Percentiles rank a stretch among this genome's conserved stretches.
phyloP scores from a whole-genome alignment of 2,329 filamentous ascomycete species.

The Diaporthe amygdali region DNA sequence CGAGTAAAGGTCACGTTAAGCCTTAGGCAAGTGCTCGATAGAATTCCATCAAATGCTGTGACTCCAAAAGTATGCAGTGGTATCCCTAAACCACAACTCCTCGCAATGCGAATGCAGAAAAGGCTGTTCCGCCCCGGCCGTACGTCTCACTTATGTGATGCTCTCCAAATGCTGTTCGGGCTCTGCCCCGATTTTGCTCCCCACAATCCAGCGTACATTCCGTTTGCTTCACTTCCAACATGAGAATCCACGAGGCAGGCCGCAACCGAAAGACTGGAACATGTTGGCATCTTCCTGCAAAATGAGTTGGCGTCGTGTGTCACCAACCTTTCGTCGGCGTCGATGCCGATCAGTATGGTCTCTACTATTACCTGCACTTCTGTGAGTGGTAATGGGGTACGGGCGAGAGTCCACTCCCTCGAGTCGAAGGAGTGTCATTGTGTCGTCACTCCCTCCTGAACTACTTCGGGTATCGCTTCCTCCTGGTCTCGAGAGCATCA shows the following conservation, averaged over 20 bases:
- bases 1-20: not conserved
- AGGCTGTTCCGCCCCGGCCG: not conserved
- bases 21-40: not conserved
- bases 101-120: constrained; percentile 13
- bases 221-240: constrained; percentile 15
- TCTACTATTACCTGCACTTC: not conserved
- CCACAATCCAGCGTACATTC: not conserved
- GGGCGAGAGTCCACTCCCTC: not conserved
- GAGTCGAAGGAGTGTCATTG: not conserved
- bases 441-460: not conserved
- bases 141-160: not conserved
- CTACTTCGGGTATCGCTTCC: not conserved
- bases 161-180: not conserved
- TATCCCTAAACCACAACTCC: constrained; percentile 12
- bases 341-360: not conserved
- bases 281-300: not conserved
- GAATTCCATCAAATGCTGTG: constrained; percentile 8
- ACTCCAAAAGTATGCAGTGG: constrained; percentile 21
- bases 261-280: not conserved
- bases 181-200: not conserved
- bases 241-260: constrained; percentile 12
- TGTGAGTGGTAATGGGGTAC: not conserved
- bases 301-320: not conserved
- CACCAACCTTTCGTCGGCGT: constrained; percentile 3
- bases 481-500: constrained; percentile 10